Conservation (phyloP, 2,329 filamentous ascomycete species). For the Biscogniauxia mediterranea region DNA sequence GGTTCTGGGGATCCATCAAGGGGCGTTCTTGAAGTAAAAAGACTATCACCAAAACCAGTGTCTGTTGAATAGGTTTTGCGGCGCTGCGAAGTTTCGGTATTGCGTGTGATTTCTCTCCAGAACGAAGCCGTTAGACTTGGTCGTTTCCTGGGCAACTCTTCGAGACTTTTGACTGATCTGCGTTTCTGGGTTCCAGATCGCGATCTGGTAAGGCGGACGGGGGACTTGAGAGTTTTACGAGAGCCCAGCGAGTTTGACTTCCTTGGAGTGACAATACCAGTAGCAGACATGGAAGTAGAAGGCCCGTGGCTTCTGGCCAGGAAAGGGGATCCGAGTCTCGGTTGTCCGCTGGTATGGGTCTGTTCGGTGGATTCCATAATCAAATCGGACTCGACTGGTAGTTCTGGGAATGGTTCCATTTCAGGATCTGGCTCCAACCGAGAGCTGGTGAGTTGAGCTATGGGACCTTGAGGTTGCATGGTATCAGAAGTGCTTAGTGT, state of each 20-base stretch:
- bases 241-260: constrained; percentile 51
- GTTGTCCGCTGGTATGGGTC: constrained; percentile 24
- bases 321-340: constrained; percentile 55
- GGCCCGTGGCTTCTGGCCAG: constrained; percentile 60
- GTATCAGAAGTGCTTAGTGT: constrained; percentile 61
- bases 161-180: constrained; percentile 47
- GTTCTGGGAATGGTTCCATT: constrained; percentile 25
- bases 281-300: constrained; percentile 52
- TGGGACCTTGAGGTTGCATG: constrained; percentile 61
- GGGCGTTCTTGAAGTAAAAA: constrained; percentile 8
- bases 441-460: constrained; percentile 58
- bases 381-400: constrained; percentile 8
- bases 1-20: constrained; percentile 1
- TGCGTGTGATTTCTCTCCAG: constrained; percentile 36
- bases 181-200: constrained; percentile 56
- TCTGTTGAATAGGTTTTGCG: neutral
- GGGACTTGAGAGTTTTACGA: constrained; percentile 52
- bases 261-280: constrained; percentile 37
- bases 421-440: constrained; percentile 12
- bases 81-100: constrained; percentile 7
- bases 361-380: constrained; percentile 7
- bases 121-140: constrained; percentile 55
- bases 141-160: constrained; percentile 48
- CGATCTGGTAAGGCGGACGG: constrained; percentile 49
- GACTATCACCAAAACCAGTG: neutral